These are phyloP conservation scores for Dictyostelium purpureum DNA, from an alignment of 78 protist species.

Conservation along the genomic window DNA sequence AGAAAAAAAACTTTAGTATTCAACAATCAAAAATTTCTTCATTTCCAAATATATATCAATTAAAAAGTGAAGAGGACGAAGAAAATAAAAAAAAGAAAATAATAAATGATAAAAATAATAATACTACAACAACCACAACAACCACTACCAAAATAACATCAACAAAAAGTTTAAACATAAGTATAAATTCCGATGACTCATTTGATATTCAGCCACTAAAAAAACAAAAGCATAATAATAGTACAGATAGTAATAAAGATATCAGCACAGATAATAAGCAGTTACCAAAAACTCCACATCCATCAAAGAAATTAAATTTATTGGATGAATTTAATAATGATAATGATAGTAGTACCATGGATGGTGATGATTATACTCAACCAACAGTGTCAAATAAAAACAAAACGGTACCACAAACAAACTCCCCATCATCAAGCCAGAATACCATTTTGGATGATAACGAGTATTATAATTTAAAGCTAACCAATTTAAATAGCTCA, in stretches of 20 bases:
- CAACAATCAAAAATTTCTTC: conserved; percentile 12
- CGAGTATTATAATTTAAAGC: neutral
- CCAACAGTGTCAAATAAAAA: neutral
- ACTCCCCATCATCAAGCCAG: neutral
- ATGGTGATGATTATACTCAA: conserved; percentile 11
- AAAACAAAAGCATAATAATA: neutral
- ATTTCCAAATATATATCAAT: conserved; percentile 11
- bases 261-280: neutral
- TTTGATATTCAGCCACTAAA: neutral
- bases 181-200: neutral
- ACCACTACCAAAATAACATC: neutral
- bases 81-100: no score
- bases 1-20: neutral
- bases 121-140: neutral
- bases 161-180: neutral
- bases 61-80: conserved; percentile 2
- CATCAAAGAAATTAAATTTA: neutral
- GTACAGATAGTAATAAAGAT: neutral
- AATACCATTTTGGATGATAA: neutral
- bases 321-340: neutral
- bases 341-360: neutral
- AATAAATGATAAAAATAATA: neutral
- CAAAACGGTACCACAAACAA: no score
- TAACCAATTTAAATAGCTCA: neutral
- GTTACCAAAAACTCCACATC: conserved; percentile 6